Conservation (phyloP, 2,329 filamentous ascomycete genomes). For the Epichloe hybrida region DNA sequence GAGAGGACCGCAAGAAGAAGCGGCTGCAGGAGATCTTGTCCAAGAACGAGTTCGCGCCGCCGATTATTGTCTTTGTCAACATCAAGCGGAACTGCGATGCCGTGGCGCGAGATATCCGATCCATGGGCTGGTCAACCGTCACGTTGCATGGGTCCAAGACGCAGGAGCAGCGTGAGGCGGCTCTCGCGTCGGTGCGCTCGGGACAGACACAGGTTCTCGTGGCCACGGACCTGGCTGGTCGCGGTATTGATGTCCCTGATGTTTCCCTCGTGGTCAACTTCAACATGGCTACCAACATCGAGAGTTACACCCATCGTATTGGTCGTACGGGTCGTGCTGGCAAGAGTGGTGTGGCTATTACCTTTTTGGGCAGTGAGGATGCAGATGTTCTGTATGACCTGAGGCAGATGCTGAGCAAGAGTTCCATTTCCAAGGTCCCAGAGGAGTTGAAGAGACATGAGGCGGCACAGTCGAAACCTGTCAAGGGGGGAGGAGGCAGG, state of each 20-base stretch:
- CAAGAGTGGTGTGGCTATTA: slow-evolving; percentile 91
- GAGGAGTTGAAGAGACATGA: slow-evolving; percentile 86
- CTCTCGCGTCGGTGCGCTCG: slow-evolving; percentile 69
- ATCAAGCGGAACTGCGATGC: slow-evolving; percentile 98
- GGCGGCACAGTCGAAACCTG: slow-evolving; percentile 73
- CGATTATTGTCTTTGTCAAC: slow-evolving; percentile 99
- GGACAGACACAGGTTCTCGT: slow-evolving; percentile 79
- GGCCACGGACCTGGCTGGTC: slow-evolving; percentile 85
- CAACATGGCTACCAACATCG: slow-evolving; percentile 91
- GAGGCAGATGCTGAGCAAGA: slow-evolving; percentile 91
- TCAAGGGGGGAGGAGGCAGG: slow-evolving; percentile 21
- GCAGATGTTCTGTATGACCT: slow-evolving; percentile 83
- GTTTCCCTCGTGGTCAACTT: slow-evolving; percentile 94
- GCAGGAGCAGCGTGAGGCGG: slow-evolving; percentile 93
- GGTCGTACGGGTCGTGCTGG: slow-evolving; percentile 95
- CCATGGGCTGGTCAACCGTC: slow-evolving; percentile 80
- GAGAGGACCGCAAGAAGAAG: slow-evolving; percentile 95
- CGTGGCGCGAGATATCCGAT: slow-evolving; percentile 84
- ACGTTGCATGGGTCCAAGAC: slow-evolving; percentile 94
- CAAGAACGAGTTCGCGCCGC: slow-evolving; percentile 66
- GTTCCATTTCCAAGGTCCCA: slow-evolving; percentile 72
- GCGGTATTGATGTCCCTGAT: slow-evolving; percentile 95
- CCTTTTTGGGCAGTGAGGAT: slow-evolving; percentile 87
- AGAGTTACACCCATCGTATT: slow-evolving; percentile 92
- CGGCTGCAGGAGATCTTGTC: slow-evolving; percentile 81